These are phyloP conservation scores for Phyllosticta capitalensis DNA, from an alignment of 2,329 filamentous ascomycete species.

Conservation along the genomic window DNA sequence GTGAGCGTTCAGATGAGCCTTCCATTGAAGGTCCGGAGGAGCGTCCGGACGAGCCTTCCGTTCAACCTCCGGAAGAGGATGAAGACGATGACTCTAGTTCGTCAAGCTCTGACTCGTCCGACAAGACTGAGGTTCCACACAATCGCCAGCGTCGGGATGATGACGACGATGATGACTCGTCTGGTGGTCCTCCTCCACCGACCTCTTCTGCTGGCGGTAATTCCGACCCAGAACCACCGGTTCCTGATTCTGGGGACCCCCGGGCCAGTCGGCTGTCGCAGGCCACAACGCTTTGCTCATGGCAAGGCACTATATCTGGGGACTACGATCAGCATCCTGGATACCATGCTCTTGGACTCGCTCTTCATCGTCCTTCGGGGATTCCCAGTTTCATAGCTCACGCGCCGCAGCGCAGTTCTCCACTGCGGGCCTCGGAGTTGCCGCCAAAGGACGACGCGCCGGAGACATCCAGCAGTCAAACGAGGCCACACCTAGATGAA, in stretches of 20 bases:
- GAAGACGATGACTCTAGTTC: background rate
- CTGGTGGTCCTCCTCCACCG: background rate
- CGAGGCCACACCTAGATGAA: background rate
- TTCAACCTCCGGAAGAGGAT: too few species aligned
- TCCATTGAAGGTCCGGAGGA: too few species aligned
- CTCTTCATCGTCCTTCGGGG: too few species aligned
- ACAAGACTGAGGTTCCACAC: background rate
- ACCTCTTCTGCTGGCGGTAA: background rate
- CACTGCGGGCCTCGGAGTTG: background rate
- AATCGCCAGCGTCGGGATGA: background rate
- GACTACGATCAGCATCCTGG: background rate
- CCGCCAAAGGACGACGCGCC: background rate
- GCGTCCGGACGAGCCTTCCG: too few species aligned
- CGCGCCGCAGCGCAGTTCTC: background rate
- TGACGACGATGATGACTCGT: background rate
- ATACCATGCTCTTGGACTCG: background rate
- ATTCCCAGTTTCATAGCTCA: background rate
- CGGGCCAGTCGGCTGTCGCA: too few species aligned
- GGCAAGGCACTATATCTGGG: too few species aligned
- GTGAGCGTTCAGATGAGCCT: too few species aligned
- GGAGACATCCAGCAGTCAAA: background rate
- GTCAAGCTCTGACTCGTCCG: background rate
- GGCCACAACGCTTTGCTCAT: too few species aligned
- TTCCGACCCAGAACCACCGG: background rate
- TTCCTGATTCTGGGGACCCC: background rate